Evolutionary conservation across 805 yeast genomes (phyloP).

Genomic region (Candida cerambycidarum): DNA sequence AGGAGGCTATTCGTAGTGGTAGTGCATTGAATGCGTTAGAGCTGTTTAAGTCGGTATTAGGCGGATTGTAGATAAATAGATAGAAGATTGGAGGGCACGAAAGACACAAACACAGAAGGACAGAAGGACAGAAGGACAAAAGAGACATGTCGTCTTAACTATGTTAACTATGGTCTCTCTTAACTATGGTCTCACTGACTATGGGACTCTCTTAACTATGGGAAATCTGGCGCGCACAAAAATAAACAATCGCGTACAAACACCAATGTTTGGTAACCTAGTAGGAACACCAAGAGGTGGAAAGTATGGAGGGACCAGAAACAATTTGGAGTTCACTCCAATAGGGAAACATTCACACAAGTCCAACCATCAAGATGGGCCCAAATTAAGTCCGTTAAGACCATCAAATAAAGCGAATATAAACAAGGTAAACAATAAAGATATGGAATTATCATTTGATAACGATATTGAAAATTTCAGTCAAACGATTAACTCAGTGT

Average conservation of each 20-base stretch:
- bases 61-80: slow-evolving; percentile 7
- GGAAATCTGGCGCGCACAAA: too few relatives aligned
- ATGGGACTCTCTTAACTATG: too few relatives aligned
- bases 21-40: slow-evolving; percentile 61
- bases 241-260: neutral
- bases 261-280: slow-evolving; percentile 11
- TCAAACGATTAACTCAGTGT: slow-evolving; percentile 14
- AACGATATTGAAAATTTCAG: slow-evolving; percentile 19
- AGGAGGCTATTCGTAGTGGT: slow-evolving; percentile 65
- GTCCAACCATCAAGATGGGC: neutral
- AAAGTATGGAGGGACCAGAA: slow-evolving; percentile 2
- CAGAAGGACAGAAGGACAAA: too few relatives aligned
- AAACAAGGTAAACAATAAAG: neutral
- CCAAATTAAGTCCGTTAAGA: slow-evolving; percentile 6
- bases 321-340: slow-evolving; percentile 16
- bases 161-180: too few relatives aligned
- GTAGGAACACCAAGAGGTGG: slow-evolving; percentile 15
- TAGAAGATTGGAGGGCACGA: neutral
- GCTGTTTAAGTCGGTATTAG: slow-evolving; percentile 40
- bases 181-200: neutral
- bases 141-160: too few relatives aligned
- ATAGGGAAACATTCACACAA: slow-evolving; percentile 11
- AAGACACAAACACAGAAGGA: too few relatives aligned
- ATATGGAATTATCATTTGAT: slow-evolving; percentile 11
- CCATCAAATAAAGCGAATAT: slow-evolving; percentile 8